Evolutionary conservation across 164 flowering plant species (phyloP).

Genomic region (Aristolochia californica): DNA sequence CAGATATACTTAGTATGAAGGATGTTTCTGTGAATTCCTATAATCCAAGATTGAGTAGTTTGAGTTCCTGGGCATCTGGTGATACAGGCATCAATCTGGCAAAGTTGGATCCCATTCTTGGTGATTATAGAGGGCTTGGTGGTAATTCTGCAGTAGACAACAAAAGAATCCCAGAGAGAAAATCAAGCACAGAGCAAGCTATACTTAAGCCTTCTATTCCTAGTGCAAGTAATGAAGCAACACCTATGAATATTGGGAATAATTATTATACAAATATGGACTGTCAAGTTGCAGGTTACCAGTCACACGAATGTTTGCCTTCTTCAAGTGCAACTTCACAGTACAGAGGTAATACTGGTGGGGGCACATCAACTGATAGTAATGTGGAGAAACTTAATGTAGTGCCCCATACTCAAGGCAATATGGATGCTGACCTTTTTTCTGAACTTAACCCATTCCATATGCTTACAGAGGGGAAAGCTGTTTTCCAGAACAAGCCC

Average conservation of each 20-base stretch:
- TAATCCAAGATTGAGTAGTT: constrained; percentile 31
- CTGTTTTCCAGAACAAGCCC: constrained; percentile 27
- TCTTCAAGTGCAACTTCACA: constrained; percentile 31
- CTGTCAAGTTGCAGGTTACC: constrained; percentile 18
- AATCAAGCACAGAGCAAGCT: constrained; percentile 22
- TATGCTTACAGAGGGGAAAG: constrained; percentile 44
- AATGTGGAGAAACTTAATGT: constrained; percentile 44
- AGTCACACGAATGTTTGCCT: constrained; percentile 25
- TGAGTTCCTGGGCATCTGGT: constrained; percentile 22
- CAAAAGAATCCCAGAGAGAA: constrained; percentile 15
- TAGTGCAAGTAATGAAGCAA: constrained; percentile 21
- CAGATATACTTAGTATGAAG: constrained; percentile 56
- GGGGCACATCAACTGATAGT: constrained; percentile 33
- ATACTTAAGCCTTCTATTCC: constrained; percentile 24
- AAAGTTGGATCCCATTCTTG: constrained; percentile 17
- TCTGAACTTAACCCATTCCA: constrained; percentile 92
- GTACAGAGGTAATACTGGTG: constrained; percentile 42
- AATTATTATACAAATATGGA: constrained; percentile 32
- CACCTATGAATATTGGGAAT: constrained; percentile 13
- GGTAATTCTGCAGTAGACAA: constrained; percentile 18
- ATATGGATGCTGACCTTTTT: constrained; percentile 68
- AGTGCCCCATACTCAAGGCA: constrained; percentile 44
- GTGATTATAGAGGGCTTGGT: constrained; percentile 25
- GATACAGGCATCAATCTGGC: constrained; percentile 21
- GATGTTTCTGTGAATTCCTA: constrained; percentile 38